A percentile compares a stretch with the other conserved stretches of the same genome.
Conservation (phyloP, 345 rosid genomes). For the Euphorbia lathyris region DNA sequence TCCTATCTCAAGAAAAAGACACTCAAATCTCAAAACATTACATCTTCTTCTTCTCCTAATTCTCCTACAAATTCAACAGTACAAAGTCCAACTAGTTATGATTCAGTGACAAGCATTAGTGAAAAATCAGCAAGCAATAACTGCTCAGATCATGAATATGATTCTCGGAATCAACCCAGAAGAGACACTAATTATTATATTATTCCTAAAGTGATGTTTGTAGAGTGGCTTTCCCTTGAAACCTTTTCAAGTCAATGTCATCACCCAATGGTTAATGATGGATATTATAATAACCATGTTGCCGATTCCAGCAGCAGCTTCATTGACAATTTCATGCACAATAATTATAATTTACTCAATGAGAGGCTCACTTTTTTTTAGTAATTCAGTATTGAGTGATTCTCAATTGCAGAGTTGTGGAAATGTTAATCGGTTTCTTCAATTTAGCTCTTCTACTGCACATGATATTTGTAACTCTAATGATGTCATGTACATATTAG, state of each 20-base stretch:
- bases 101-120: conserved; percentile 10
- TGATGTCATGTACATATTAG: conserved; percentile 44
- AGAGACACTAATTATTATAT: conserved; percentile 13
- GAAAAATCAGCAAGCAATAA: conserved; percentile 23
- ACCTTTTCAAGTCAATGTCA: conserved; percentile 7
- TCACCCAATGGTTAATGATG: too few relatives aligned
- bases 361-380: conserved; percentile 19
- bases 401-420: conserved; percentile 45
- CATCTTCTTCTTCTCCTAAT: not conserved
- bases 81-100: conserved; percentile 21
- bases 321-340: conserved; percentile 19
- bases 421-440: conserved; percentile 27
- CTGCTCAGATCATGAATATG: conserved; percentile 13
- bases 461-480: conserved; percentile 28
- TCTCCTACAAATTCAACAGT: conserved; percentile 24
- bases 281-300: not conserved
- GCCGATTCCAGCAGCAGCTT: too few relatives aligned
- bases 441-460: conserved; percentile 33
- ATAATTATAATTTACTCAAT: conserved; percentile 4
- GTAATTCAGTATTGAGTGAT: conserved; percentile 6
- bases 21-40: conserved; percentile 32
- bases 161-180: conserved; percentile 18
- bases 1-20: conserved; percentile 71
- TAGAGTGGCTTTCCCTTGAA: conserved; percentile 61
- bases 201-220: conserved; percentile 63